Conservation (phyloP, 2,329 filamentous ascomycete genomes). For the Pseudodiploospora longispora region DNA sequence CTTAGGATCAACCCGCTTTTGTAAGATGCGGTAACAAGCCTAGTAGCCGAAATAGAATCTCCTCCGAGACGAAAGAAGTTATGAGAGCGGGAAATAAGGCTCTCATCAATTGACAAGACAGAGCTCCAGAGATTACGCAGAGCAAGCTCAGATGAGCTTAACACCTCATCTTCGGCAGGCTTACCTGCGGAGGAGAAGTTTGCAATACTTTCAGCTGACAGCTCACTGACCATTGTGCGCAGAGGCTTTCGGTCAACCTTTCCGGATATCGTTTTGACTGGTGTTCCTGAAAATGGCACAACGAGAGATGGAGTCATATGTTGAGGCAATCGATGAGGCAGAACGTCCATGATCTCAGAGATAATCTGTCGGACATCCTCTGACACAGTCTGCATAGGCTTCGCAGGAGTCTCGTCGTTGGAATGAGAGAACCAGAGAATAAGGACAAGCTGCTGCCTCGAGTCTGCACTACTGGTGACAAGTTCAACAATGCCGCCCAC, state of each 20-base stretch:
- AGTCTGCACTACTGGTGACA: too few species aligned
- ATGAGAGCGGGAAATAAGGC: slow-evolving; percentile 11
- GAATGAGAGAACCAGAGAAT: too few species aligned
- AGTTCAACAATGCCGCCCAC: background rate
- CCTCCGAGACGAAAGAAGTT: slow-evolving; percentile 35
- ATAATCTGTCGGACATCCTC: background rate
- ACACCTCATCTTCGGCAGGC: background rate
- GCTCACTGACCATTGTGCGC: slow-evolving; percentile 3
- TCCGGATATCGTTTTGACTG: slow-evolving; percentile 8
- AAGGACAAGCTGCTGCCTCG: too few species aligned
- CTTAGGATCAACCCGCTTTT: slow-evolving; percentile 8
- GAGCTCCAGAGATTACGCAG: slow-evolving; percentile 6
- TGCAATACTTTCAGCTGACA: background rate
- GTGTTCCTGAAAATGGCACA: slow-evolving; percentile 8
- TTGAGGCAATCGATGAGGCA: slow-evolving; percentile 6
- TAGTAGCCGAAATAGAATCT: slow-evolving; percentile 38
- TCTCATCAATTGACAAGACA: slow-evolving; percentile 7
- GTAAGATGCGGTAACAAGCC: slow-evolving; percentile 28
- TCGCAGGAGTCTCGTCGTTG: too few species aligned
- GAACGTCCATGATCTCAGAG: background rate
- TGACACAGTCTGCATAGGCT: background rate
- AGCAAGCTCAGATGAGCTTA: slow-evolving; percentile 1
- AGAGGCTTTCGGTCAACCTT: slow-evolving; percentile 12
- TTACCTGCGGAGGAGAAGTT: background rate
- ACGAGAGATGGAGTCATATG: slow-evolving; percentile 14